phyloP scores from a whole-genome alignment of 129 eudicot species.

The Apium graveolens region DNA sequence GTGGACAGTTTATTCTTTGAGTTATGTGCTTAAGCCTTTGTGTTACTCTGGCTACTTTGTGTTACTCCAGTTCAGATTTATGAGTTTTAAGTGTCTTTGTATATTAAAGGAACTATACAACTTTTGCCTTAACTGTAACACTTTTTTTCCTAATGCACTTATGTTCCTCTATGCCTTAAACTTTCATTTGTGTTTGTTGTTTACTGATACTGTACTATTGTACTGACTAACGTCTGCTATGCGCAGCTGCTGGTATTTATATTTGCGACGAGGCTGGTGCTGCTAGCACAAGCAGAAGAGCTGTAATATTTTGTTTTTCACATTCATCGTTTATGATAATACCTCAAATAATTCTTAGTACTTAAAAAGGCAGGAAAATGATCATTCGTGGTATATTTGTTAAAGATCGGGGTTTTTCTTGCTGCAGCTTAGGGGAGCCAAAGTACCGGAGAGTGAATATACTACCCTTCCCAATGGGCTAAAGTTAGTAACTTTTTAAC shows the following conservation, averaged over 20 bases:
- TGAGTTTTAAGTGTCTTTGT: too few species aligned
- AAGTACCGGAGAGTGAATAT: slow-evolving; percentile 83
- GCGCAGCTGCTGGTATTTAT: slow-evolving; percentile 73
- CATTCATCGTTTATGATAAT: slow-evolving; percentile 3
- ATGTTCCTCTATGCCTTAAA: background rate
- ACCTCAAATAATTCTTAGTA: background rate
- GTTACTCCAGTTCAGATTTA: too few species aligned
- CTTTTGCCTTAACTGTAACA: too few species aligned
- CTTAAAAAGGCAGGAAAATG: background rate
- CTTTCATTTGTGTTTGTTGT: background rate
- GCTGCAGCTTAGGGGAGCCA: slow-evolving; percentile 89
- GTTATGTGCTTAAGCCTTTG: too few species aligned
- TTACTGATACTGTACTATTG: slow-evolving; percentile 1
- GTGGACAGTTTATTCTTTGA: background rate
- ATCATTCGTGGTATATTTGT: background rate
- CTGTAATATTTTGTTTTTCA: slow-evolving; percentile 45
- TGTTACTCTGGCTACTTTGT: too few species aligned
- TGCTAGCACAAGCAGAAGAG: slow-evolving; percentile 95
- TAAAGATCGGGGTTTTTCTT: slow-evolving; percentile 11
- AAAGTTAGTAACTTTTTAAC: slow-evolving; percentile 50
- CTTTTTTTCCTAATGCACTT: too few species aligned
- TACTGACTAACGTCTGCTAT: slow-evolving; percentile 17
- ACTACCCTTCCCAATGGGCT: slow-evolving; percentile 84
- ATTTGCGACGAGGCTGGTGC: slow-evolving; percentile 55
- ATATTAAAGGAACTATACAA: too few species aligned